These are phyloP conservation scores for Penicillium lividum DNA, from an alignment of 495 filamentous ascomycete species.

Conservation along the genomic window DNA sequence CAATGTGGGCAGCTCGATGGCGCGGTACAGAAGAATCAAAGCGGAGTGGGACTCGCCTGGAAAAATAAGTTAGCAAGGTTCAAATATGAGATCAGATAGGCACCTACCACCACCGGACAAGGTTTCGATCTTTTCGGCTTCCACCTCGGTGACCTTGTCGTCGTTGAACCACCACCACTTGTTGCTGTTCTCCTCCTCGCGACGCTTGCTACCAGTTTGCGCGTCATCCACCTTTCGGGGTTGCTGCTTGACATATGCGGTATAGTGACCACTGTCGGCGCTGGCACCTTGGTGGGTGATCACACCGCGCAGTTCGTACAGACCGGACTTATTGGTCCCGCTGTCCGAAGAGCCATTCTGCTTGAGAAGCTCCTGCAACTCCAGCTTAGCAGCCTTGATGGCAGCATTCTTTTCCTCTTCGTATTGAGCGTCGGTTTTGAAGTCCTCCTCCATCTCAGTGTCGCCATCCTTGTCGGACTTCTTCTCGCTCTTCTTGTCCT, in stretches of 20 bases:
- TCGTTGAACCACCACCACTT: constrained; percentile 99
- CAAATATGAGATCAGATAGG: background rate
- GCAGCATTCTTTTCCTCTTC: constrained; percentile 78
- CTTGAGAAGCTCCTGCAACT: constrained; percentile 72
- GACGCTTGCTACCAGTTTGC: constrained; percentile 63
- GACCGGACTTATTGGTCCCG: constrained; percentile 84
- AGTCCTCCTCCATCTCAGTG: constrained; percentile 70
- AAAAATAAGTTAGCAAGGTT: constrained; percentile 21
- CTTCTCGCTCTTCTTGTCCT: constrained; percentile 55
- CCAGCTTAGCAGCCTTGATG: constrained; percentile 77
- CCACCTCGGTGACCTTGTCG: constrained; percentile 93
- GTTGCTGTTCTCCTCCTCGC: constrained; percentile 85
- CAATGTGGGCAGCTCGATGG: constrained; percentile 64
- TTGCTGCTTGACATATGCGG: constrained; percentile 93
- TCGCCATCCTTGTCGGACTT: constrained; percentile 62
- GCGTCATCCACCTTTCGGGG: constrained; percentile 56
- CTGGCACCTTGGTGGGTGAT: constrained; percentile 98
- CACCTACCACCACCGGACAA: constrained; percentile 82
- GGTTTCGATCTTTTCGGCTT: constrained; percentile 84
- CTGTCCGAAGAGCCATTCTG: constrained; percentile 70
- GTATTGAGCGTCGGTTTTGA: constrained; percentile 90
- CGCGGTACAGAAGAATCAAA: constrained; percentile 87
- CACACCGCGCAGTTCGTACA: constrained; percentile 92
- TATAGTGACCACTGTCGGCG: constrained; percentile 97
- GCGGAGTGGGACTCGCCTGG: constrained; percentile 89